Base-by-base conservation (phyloP, 2,329 filamentous ascomycete species). In the Blastomyces gilchristii region DNA sequence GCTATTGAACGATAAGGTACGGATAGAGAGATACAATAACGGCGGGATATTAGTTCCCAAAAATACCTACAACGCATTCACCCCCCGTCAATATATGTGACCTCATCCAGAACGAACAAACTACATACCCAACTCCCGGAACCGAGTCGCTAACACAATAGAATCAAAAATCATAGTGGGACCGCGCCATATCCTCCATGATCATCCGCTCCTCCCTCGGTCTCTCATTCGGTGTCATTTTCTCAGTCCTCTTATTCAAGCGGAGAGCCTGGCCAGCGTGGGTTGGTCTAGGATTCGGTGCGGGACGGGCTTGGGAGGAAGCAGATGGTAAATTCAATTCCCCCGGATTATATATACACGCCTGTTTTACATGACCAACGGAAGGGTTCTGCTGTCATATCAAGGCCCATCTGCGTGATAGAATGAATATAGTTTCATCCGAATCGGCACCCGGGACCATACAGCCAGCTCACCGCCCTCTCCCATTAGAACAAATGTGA, bases 231-330 rank as follows among this genome's bases (percentile, higher is more conserved):
- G 94, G 94, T 75, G 88, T 99, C 77, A 90, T 99, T 79, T 97
- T 99, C 83, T 97, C 94, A 66, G 92, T 99, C 66, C 88, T 99
- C 64, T 81, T 99, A 63, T 99, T 99, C 86, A 96, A 96, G 85
- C 89, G 95, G 78, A 88, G 94, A 81, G 90, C 94, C 69, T 99
- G 93, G 91, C 94, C 94, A 63, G 94, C 92, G n/a, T 94, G 91
- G 75, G 85, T 96, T 69, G 94, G 94, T 68, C 83, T 93, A 62
- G 94, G 94, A 63, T 97, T 99, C 76, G 94, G 95, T 75, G 92
- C 92, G 67, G 94, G 94, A 72, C 87, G 95, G 73, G 94, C 94
- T 64, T 99, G 96, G 82, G 94, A 99, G 79, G 94, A 99, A 82
- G 97, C 94, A 80, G 96, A 99, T 81, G 89, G 83, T 80, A 87